Evolutionary conservation across 1,284 basidiomycete genomes (phyloP), one percentile per base, ranked within the genome.

Genomic region (Athelia sp.): DNA sequence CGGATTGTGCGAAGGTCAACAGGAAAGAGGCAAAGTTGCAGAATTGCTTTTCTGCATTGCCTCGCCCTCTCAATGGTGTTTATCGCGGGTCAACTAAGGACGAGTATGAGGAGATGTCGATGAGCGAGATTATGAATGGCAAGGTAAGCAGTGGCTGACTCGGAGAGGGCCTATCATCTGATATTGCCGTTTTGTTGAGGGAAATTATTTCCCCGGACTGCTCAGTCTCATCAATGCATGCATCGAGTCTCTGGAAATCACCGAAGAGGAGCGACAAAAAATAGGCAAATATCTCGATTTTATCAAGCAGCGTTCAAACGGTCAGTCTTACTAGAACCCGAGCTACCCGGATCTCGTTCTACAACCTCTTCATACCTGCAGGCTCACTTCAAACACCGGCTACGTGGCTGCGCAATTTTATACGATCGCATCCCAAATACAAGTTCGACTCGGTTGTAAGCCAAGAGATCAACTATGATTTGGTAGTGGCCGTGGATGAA

Each of bases 51-150:
- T 77, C 81, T 1, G 69, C 74, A 3, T 66, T 73, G 2, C 78
- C 82, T 23, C 67, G 69, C 13, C 84, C 82, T 0, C 69, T 75
- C 31, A 62, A 73, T 44, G 80, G 71, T 19, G 55, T 69, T 26
- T 50, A 58, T 9, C 62, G 70, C 19, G 66, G 65, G 38, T 73
- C 78, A 9, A 68, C 91, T n/a, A 79, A 89, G 52, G 80, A 92
- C 4, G 93, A 98, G 65, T 93, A 93, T 56, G 90, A 84, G 54
- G 92, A 96, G 64, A 95, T 96, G 85, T 83, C 89, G 0, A 79
- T 98, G 65, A 75, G 93, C 57, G 93, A 99, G 70, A 90, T 99
- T 43, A 90, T 99, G 70, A n/a, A 91, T 61, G 97, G 97, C 17
- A 91, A 89, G 78, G 89, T 87, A 45, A 22, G 56, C 14, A 48